Percentiles rank a stretch among this genome's conserved stretches.
These are phyloP conservation scores for Citrullus mucosospermus DNA, from an alignment of 306 rosid genomes.

Conservation along the genomic window DNA sequence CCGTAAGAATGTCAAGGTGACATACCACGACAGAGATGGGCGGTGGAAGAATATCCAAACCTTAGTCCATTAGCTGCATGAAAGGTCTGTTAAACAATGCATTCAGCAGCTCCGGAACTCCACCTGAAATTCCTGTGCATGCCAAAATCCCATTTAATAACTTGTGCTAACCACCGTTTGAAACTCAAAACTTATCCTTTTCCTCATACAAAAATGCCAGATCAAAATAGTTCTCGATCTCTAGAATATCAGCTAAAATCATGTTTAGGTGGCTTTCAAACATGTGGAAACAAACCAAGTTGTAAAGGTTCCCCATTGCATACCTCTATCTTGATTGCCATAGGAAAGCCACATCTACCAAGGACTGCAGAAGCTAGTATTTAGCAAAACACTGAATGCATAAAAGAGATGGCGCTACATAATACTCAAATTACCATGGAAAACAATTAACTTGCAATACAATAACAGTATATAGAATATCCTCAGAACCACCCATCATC, in stretches of 20 bases:
- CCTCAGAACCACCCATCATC: constrained; percentile 18
- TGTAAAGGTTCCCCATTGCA: not conserved
- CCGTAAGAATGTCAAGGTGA: not conserved
- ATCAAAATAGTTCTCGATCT: not conserved
- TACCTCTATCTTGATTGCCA: constrained; percentile 5
- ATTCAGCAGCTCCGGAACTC: constrained; percentile 2
- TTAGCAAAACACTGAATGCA: not conserved
- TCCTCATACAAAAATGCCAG: not conserved
- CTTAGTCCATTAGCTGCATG: constrained; percentile 2
- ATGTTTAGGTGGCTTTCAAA: not conserved
- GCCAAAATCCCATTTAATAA: constrained; percentile 4
- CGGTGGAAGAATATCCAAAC: not conserved
- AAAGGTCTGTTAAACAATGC: constrained; percentile 5
- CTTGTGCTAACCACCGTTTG: not conserved
- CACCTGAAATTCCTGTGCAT: not conserved
- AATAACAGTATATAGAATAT: not conserved
- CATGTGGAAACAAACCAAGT: not conserved
- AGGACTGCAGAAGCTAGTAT: not conserved
- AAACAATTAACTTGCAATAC: constrained; percentile 1
- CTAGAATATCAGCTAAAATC: not conserved
- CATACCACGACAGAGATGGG: not conserved
- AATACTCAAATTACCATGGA: not conserved
- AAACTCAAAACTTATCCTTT: not conserved
- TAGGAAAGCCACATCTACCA: not conserved
- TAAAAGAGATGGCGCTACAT: not conserved